Evolutionary conservation across 495 filamentous ascomycete species (phyloP).

Genomic region (Amniculicola lignicola): DNA sequence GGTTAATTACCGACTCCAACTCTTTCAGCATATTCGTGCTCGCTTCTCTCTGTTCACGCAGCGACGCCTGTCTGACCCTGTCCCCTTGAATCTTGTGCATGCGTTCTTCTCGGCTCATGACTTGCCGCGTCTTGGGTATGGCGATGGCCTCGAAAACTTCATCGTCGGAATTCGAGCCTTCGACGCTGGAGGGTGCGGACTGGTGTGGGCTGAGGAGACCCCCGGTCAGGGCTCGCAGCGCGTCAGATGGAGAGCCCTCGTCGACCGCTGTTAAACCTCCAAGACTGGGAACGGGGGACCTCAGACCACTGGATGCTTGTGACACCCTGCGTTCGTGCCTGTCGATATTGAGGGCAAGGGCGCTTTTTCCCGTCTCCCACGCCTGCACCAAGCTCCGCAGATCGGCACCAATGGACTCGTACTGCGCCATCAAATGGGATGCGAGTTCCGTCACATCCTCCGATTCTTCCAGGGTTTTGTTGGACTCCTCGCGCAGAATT

Average conservation of each 20-base stretch:
- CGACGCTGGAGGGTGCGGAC: slow-evolving; percentile 46
- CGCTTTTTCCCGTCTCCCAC: slow-evolving; percentile 83
- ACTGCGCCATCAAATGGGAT: slow-evolving; percentile 74
- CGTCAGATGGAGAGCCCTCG: slow-evolving; percentile 74
- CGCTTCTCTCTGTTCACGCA: slow-evolving; percentile 69
- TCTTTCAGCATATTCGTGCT: slow-evolving; percentile 87
- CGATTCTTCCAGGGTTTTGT: slow-evolving; percentile 67
- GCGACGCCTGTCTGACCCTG: slow-evolving; percentile 62
- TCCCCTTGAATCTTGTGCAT: slow-evolving; percentile 88
- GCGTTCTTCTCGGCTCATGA: slow-evolving; percentile 79
- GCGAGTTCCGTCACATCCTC: slow-evolving; percentile 72
- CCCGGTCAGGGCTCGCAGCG: slow-evolving; percentile 71
- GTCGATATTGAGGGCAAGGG: slow-evolving; percentile 71
- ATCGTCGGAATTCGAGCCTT: slow-evolving; percentile 50
- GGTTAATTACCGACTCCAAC: slow-evolving; percentile 81
- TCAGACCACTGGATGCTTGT: slow-evolving; percentile 47
- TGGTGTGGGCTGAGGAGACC: slow-evolving; percentile 42
- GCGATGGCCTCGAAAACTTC: slow-evolving; percentile 91
- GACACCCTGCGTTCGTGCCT: slow-evolving; percentile 67
- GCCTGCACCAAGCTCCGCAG: slow-evolving; percentile 78
- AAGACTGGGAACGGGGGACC: slow-evolving; percentile 75
- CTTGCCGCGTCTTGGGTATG: slow-evolving; percentile 60
- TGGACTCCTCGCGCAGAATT: slow-evolving; percentile 84
- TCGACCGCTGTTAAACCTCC: slow-evolving; percentile 81
- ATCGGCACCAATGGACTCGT: slow-evolving; percentile 90